Conservation (phyloP, 2,329 filamentous ascomycete species). For the Exserohilum rostratum region DNA sequence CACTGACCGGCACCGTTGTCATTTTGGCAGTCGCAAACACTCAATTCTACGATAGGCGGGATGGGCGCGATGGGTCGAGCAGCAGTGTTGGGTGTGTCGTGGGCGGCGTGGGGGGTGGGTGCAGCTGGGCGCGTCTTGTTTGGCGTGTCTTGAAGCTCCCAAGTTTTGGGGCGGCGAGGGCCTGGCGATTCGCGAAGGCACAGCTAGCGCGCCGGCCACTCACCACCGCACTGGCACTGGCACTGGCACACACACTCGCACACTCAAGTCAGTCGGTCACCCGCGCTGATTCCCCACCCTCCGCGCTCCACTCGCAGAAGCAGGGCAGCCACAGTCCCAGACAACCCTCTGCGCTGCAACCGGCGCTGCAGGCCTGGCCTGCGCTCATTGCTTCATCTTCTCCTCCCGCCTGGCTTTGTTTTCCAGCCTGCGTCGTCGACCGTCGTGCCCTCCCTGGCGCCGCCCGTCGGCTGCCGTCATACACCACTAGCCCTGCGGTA, state of each 20-base stretch:
- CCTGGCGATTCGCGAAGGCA: slow-evolving; percentile 17
- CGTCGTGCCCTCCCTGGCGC: slow-evolving; percentile 7
- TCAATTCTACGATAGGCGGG: slow-evolving; percentile 3
- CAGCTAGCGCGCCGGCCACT: slow-evolving; percentile 18
- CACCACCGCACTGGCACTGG: slow-evolving; percentile 5
- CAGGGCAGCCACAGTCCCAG: slow-evolving; percentile 4
- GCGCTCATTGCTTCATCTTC: not conserved
- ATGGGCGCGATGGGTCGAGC: not conserved
- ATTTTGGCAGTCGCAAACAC: slow-evolving; percentile 29
- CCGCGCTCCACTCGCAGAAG: slow-evolving; percentile 16
- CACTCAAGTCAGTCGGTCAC: slow-evolving; percentile 8
- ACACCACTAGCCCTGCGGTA: slow-evolving; percentile 7
- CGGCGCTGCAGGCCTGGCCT: not conserved
- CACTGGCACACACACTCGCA: not conserved
- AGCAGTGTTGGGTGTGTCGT: not conserved
- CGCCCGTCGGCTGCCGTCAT: slow-evolving; percentile 11
- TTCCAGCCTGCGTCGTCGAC: not conserved
- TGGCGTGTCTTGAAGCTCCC: slow-evolving; percentile 19
- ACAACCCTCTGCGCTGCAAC: not conserved
- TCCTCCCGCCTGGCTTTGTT: not conserved
- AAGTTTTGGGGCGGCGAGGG: slow-evolving; percentile 17
- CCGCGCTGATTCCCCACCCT: slow-evolving; percentile 19
- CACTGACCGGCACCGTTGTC: slow-evolving; percentile 62
- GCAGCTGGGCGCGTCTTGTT: slow-evolving; percentile 18
- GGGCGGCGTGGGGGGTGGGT: slow-evolving; percentile 2